Conservation (phyloP, 352 stramenopile genomes). For the Phytophthora ramorum region DNA sequence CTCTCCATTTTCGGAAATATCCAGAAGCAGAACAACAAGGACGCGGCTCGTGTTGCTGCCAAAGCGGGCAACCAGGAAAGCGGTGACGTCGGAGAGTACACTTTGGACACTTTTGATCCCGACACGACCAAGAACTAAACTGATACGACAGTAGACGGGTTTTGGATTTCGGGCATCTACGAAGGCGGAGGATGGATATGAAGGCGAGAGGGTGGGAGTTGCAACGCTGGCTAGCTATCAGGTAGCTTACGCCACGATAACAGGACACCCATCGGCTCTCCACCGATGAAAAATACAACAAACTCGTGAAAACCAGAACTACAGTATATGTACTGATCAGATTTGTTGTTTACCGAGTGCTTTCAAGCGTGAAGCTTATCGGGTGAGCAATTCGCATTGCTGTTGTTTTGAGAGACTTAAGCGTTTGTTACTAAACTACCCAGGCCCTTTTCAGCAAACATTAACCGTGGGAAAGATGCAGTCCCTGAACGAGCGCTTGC, state of each 20-base stretch:
- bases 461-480: too few relatives aligned
- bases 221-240: not conserved
- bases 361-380: too few relatives aligned
- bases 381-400: too few relatives aligned
- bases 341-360: too few relatives aligned
- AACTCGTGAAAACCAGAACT: slow-evolving; percentile 12
- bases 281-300: slow-evolving; percentile 26
- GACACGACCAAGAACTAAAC: slow-evolving; percentile 40
- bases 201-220: not conserved
- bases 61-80: slow-evolving; percentile 17
- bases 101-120: slow-evolving; percentile 65
- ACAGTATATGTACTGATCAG: not conserved
- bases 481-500: too few relatives aligned
- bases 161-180: not conserved
- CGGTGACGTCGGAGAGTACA: slow-evolving; percentile 55
- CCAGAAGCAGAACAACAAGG: slow-evolving; percentile 74
- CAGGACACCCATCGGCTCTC: not conserved
- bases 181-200: slow-evolving; percentile 13
- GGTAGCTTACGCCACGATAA: not conserved
- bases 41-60: slow-evolving; percentile 28
- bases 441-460: too few relatives aligned
- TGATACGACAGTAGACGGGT: slow-evolving; percentile 5
- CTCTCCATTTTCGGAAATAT: slow-evolving; percentile 91
- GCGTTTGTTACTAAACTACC: too few relatives aligned
- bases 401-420: too few relatives aligned